Conservation (phyloP, 192 early-diverging fungal genomes). For the Umbelopsis ramanniana region DNA sequence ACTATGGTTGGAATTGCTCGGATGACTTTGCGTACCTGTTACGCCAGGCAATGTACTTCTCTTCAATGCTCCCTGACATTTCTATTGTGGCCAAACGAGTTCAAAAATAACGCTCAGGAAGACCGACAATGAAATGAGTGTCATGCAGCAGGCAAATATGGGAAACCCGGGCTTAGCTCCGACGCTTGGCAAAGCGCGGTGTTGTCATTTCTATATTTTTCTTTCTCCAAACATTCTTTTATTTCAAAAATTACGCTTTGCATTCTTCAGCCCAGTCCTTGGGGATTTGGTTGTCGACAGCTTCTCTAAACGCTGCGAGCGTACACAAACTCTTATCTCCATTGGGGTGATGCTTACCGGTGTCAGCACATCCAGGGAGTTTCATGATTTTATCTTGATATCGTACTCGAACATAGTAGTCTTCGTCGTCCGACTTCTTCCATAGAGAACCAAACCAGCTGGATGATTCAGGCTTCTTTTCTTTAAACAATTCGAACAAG, state of each 20-base stretch:
- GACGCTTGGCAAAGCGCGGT: neutral
- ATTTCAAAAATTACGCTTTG: neutral
- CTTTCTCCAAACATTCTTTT: neutral
- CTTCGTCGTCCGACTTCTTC: constrained; percentile 1
- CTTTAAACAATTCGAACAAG: constrained; percentile 45
- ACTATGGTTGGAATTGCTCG: neutral
- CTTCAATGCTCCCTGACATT: constrained; percentile 28
- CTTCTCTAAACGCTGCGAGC: constrained; percentile 37
- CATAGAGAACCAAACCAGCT: neutral
- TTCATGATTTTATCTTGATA: constrained; percentile 40
- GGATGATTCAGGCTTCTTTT: constrained; percentile 8
- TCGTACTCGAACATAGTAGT: constrained; percentile 42
- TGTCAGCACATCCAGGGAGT: constrained; percentile 35
- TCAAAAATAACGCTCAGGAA: neutral
- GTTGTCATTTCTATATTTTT: neutral
- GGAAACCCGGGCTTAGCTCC: neutral
- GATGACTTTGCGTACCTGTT: constrained; percentile 10
- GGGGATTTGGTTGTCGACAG: constrained; percentile 39
- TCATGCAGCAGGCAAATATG: neutral
- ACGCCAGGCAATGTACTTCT: constrained; percentile 34
- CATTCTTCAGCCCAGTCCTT: constrained; percentile 46
- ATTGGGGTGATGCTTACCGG: constrained; percentile 37
- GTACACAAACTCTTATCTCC: constrained; percentile 44
- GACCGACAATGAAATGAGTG: neutral
- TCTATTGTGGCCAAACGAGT: neutral